Evolutionary conservation across 169 alveolate species (phyloP), one percentile per base, ranked within the genome.

Genomic region (Plasmodium fragile): DNA sequence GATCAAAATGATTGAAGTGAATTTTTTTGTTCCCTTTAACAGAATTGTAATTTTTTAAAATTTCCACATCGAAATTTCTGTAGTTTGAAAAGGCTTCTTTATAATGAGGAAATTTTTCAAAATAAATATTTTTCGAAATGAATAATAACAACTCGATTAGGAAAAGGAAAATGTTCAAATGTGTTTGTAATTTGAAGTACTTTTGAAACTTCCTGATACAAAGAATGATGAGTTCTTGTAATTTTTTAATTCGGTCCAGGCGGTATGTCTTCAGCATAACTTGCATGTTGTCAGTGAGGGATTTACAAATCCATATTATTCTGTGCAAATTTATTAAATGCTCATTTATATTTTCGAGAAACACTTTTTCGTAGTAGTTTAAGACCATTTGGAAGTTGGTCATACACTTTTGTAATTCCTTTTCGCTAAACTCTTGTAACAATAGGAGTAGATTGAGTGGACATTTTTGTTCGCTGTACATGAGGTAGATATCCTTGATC

Each of bases 51-150:
- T 69, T 85, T 73, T 85, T 85, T 59, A 85, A 73, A 7, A 85
- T 49, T 52, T 85, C 93, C 4, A 85, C 69, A 28, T 65, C 75
- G 16, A 25, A 32, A 85, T 69, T 53, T 73, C 72, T 36, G 80
- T 69, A 72, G 53, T 72, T 85, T 6, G 93, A 85, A 85, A 85
- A 85, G 3, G 85, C 80, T 75, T 85, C 84, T 45, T 85, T 85
- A 73, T 84, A 85, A 75, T 85, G 93, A 3, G 93, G 93, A 18
- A 85, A 85, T 34, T 73, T 85, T 77, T 85, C 93, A 36, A 85
- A 85, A 85, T 73, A 85, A 16, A 85, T 85, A 85, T 85, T 85
- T 75, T 85, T 85, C 1, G 93, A 85, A 49, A 85, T 85, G 79
- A 85, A 85, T 28, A 85, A 4, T 85, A 85, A 75, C 28, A 85